Base-by-base conservation (phyloP, 1,284 basidiomycete genomes). In the Sporisorium reilianum region DNA sequence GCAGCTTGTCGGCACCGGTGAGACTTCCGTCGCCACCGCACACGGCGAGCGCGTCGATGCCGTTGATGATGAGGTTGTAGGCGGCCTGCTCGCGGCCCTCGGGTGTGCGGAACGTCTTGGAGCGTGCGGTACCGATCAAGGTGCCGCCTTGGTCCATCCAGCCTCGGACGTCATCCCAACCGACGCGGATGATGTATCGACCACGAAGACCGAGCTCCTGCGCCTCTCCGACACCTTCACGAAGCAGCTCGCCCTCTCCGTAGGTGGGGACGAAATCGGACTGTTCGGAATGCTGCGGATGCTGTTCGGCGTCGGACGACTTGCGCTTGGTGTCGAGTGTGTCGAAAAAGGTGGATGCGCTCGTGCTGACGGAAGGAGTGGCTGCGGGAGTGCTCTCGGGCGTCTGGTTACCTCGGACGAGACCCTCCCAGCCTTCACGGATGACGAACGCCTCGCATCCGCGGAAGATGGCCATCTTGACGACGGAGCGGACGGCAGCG, bases 1-100 rank as follows among this genome's bases (percentile, higher is more conserved):
- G 89, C 79, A 99, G 93, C 80, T 92, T 89, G 85, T 99, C 95
- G 12, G 97, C 96, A 64, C 96, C 96, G 0, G 96, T 98, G 66
- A 99, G 88, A 42, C 92, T 94, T 23, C 96, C 96, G 80, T 99
- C 96, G 82, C 96, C 97, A 66, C 96, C 97, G 79, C 96, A 98
- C 46, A 99, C 94, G 55, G 92, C 94, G 63, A 99, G 89, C 22
- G 95, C 95, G 85, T 98, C 94, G 81, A 99, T 99, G 57, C 96
- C 96, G 86, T 95, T 94, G 79, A 90, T 92, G 86, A 99, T 92
- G 66, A 99, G 88, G 85, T 99, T 98, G 82, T 90, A 87, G 1
- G 94, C 96, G 32, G 94, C 97, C 16, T 90, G 88, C 32, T 92
- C 87, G 44, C 96, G 91, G 3, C 97, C 97, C 85, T 95, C 94